Conservation (phyloP, 2,329 filamentous ascomycete species). For the Cercospora sp. region DNA sequence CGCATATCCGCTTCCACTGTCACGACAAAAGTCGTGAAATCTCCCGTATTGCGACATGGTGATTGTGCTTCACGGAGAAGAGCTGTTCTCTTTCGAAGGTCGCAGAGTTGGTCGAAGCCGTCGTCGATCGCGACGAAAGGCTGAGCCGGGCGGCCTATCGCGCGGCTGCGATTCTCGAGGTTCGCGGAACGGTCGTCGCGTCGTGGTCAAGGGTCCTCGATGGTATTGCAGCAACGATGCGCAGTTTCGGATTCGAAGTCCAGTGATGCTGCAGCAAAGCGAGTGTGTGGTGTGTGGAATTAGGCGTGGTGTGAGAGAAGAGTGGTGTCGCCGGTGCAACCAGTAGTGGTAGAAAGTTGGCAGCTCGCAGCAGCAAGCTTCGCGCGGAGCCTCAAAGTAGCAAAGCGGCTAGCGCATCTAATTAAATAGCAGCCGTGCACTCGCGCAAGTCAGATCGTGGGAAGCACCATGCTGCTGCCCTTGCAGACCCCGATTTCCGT, state of each 20-base stretch:
- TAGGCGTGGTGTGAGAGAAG: neutral
- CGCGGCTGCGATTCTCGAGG: neutral
- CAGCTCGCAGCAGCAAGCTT: slow-evolving; percentile 12
- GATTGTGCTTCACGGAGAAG: neutral
- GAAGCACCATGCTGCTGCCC: neutral
- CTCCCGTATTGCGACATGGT: slow-evolving; percentile 38
- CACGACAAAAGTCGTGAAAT: slow-evolving; percentile 51
- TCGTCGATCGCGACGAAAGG: neutral
- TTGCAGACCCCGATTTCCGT: neutral
- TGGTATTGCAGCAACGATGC: neutral
- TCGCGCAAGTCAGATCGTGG: slow-evolving; percentile 1
- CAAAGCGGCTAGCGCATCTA: slow-evolving; percentile 4
- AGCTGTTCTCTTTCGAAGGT: neutral
- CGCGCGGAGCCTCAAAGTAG: slow-evolving; percentile 6
- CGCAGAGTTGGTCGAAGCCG: neutral
- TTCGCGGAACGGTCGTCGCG: neutral
- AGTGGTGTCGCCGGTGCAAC: slow-evolving; percentile 9
- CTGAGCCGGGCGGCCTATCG: neutral
- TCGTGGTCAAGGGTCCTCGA: neutral
- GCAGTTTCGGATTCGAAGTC: slow-evolving; percentile 1
- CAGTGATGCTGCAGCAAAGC: neutral
- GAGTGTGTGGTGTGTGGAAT: neutral
- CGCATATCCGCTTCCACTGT: slow-evolving; percentile 45
- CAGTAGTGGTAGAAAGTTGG: slow-evolving; percentile 10
- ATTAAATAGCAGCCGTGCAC: slow-evolving; percentile 5